Evolutionary conservation across 2,329 filamentous ascomycete genomes (phyloP).

Genomic region (Trichoderma pleuroti): DNA sequence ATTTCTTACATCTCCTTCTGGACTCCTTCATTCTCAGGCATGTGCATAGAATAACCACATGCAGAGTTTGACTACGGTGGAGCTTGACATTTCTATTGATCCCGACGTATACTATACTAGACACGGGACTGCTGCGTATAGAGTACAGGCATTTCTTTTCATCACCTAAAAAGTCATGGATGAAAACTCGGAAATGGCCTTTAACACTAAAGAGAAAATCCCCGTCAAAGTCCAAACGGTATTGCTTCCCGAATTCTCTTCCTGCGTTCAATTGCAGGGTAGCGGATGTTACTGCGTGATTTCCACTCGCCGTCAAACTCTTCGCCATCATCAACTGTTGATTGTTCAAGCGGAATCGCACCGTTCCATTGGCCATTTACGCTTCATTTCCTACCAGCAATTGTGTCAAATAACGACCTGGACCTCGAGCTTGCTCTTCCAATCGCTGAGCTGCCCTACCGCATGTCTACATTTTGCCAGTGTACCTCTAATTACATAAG

Average conservation of each 20-base stretch:
- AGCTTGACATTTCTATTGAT: neutral
- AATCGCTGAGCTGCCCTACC: neutral
- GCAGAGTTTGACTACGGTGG: neutral
- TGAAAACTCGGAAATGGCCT: neutral
- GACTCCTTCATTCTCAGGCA: too few species aligned
- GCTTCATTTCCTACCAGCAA: neutral
- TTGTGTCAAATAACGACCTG: neutral
- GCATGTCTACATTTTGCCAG: too few species aligned
- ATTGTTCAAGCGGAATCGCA: neutral
- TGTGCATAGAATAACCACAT: neutral
- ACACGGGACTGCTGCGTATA: neutral
- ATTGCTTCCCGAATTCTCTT: neutral
- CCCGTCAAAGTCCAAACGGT: neutral
- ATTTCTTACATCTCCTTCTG: too few species aligned
- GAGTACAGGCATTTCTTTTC: neutral
- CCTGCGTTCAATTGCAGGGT: neutral
- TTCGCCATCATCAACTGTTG: neutral
- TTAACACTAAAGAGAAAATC: neutral
- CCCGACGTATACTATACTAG: too few species aligned
- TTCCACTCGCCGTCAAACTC: neutral
- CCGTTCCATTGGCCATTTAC: neutral
- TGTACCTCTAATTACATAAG: neutral
- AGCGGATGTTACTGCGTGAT: neutral
- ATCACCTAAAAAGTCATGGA: neutral
- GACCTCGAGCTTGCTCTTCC: neutral